These are phyloP conservation scores for Alectoria sarmentosa DNA, from an alignment of 495 filamentous ascomycete genomes.

Conservation along the genomic window DNA sequence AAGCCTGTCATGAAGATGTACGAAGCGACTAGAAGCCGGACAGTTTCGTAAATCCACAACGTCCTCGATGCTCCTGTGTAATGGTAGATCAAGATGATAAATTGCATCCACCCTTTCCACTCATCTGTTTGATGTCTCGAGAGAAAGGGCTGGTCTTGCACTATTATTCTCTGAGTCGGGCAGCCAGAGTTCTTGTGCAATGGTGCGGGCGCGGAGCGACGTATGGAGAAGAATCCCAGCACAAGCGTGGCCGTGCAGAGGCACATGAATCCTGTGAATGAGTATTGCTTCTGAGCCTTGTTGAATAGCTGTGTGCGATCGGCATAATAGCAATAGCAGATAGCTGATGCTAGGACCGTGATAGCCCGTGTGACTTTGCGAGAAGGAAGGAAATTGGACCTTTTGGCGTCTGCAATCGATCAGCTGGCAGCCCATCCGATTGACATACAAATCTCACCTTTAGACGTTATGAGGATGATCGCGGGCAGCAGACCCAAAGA, in stretches of 20 bases:
- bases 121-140: constrained; percentile 52
- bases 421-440: neutral
- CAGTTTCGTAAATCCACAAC: constrained; percentile 46
- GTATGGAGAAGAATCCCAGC: constrained; percentile 35
- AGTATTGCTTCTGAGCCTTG: constrained; percentile 49
- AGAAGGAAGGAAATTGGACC: constrained; percentile 23
- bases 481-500: constrained; percentile 30
- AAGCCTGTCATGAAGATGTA: constrained; percentile 58
- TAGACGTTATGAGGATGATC: constrained; percentile 15
- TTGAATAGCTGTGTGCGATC: constrained; percentile 50
- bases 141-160: constrained; percentile 35
- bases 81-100: constrained; percentile 50
- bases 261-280: constrained; percentile 33
- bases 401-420: constrained; percentile 3
- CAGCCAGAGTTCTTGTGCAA: neutral
- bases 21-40: constrained; percentile 49
- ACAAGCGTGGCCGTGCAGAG: constrained; percentile 31
- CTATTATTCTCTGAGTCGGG: constrained; percentile 6
- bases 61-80: constrained; percentile 47
- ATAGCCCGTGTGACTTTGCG: constrained; percentile 26
- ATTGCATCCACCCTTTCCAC: constrained; percentile 61
- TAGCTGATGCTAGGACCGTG: constrained; percentile 32
- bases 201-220: constrained; percentile 22
- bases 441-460: neutral
- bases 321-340: constrained; percentile 47